Evolutionary conservation across 1,139 yeast species (phyloP).

Genomic region (Geotrichum carabidarum): DNA sequence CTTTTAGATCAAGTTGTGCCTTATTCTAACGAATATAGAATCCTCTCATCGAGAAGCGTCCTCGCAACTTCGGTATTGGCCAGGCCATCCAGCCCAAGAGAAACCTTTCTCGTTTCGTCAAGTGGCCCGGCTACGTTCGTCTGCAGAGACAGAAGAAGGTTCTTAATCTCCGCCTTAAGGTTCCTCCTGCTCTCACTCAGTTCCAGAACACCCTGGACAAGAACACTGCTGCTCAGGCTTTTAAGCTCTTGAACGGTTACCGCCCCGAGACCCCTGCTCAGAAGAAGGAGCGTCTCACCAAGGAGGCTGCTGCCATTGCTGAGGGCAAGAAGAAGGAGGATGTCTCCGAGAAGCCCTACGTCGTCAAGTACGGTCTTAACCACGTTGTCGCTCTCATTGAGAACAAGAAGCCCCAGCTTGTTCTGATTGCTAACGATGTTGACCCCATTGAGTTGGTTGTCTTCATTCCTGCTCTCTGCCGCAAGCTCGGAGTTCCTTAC

Average conservation of each 20-base stretch:
- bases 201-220: conserved; percentile 93
- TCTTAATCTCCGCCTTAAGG: conserved; percentile 90
- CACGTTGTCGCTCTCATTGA: conserved; percentile 94
- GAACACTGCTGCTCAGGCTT: conserved; percentile 95
- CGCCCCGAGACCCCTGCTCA: conserved; percentile 96
- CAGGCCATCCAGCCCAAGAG: conserved; percentile 92
- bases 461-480: conserved; percentile 96
- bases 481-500: conserved; percentile 98
- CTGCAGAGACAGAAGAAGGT: conserved; percentile 97
- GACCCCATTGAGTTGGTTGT: conserved; percentile 97
- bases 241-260: conserved; percentile 96
- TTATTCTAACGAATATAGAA: conserved; percentile 36
- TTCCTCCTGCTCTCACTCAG: conserved; percentile 97
- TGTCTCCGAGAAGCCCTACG: conserved; percentile 92
- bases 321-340: conserved; percentile 96
- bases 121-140: conserved; percentile 98
- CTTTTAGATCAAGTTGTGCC: background rate
- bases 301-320: conserved; percentile 97
- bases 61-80: conserved; percentile 95
- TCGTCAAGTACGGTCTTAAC: conserved; percentile 95
- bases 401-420: conserved; percentile 97
- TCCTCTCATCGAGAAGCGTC: conserved; percentile 81
- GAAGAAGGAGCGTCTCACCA: conserved; percentile 97
- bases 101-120: conserved; percentile 92
- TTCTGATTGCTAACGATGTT: conserved; percentile 95